Evolutionary conservation across 495 filamentous ascomycete genomes (phyloP), one percentile per base, ranked within the genome.

Genomic region (Daldinia concentrica): DNA sequence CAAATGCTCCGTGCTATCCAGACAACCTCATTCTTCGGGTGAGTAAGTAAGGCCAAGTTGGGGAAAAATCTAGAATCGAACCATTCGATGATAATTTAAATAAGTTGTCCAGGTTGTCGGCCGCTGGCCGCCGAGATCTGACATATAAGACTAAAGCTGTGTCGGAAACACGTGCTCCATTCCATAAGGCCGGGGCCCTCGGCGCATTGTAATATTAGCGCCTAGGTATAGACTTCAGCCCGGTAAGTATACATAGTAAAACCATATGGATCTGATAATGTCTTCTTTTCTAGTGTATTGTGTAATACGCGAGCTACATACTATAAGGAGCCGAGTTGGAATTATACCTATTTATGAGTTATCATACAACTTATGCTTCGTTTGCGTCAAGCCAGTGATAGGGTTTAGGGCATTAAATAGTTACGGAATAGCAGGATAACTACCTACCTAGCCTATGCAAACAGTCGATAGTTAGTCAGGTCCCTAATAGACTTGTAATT

Each of bases 181-280:
- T 56, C 66, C 58, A 65, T 66, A 22, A 69, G 66, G 66, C 62
- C 71, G 62, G 62, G 66, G 29, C 32, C 22, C 65, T 69, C 65
- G 60, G 60, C 60, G 65, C 24, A 34, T 27, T 43, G 62, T 7
- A 15, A 60, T 59, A 64, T 58, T 26, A 54, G 17, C 5, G 17
- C n/a, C 24, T 19, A 19, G 43, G 22, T 48, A 24, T 24, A 45
- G 17, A 22, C 17, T 24, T 45, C 17, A 45, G 17, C 41, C 41
- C 17, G 39, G 19, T 6, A n/a, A 43, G 39, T 7, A 43, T 8
- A 43, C 2, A 43, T 8, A 43, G n/a, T n/a, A 17, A 43, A 43
- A 15, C 39, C 32, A 34, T 12, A 34, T 34, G 32, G 32, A 34
- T 34, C 29, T 30, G 29, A 30, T 30, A 30, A 29, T 29, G 29